Percentiles rank a stretch among this genome's conserved stretches.
Conservation (phyloP, 192 early-diverging fungal genomes). For the Coemansia sp. region DNA sequence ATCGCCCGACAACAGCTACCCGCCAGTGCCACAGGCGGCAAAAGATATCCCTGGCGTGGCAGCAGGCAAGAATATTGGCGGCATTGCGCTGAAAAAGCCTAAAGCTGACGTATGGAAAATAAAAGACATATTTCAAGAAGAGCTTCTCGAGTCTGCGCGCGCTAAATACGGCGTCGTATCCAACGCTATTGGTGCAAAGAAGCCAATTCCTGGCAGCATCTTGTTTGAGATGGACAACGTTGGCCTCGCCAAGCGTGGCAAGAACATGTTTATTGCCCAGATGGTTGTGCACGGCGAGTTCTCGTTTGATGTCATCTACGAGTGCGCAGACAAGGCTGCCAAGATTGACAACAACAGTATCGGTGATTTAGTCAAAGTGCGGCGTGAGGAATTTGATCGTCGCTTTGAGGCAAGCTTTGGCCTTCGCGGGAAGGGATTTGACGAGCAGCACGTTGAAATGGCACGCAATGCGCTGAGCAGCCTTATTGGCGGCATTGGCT, state of each 20-base stretch:
- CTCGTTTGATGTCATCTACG: constrained; percentile 40
- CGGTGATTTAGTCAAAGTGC: constrained; percentile 9
- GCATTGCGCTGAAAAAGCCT: constrained; percentile 21
- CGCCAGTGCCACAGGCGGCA: constrained; percentile 9
- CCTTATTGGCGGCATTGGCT: constrained; percentile 87
- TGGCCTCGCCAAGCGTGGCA: constrained; percentile 11
- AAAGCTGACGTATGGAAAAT: constrained; percentile 29
- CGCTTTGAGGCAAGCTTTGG: constrained; percentile 73
- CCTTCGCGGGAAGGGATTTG: constrained; percentile 61
- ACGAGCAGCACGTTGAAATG: constrained; percentile 58
- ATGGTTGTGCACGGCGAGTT: constrained; percentile 38
- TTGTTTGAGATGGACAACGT: constrained; percentile 58
- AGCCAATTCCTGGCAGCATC: constrained; percentile 50
- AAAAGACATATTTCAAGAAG: constrained; percentile 22
- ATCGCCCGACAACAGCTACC: constrained; percentile 15
- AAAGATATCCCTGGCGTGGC: constrained; percentile 5
- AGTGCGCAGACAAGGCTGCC: constrained; percentile 17
- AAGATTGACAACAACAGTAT: constrained; percentile 23
- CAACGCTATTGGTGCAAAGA: not conserved
- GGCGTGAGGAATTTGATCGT: constrained; percentile 56
- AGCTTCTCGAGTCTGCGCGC: constrained; percentile 11
- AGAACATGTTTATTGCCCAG: constrained; percentile 30
- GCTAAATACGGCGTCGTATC: constrained; percentile 6
- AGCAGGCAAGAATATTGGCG: constrained; percentile 5
- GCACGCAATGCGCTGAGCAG: constrained; percentile 75